phyloP scores from a whole-genome alignment of 2,329 filamentous ascomycete genomes.

The Fusarium sp. region DNA sequence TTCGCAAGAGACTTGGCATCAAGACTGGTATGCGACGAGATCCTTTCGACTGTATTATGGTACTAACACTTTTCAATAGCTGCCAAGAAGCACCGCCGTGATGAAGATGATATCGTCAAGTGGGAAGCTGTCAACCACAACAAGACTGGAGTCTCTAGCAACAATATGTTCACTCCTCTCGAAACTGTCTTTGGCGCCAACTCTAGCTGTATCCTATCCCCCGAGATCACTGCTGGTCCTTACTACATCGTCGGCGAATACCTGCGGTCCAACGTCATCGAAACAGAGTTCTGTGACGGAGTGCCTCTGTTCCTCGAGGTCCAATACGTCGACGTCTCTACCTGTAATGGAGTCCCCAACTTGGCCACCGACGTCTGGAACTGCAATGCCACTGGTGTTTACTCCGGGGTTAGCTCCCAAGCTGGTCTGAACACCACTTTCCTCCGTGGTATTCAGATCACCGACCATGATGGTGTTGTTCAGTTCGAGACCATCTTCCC shows the following conservation, averaged over 20 bases:
- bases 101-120: neutral
- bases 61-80: neutral
- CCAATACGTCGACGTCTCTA: conserved; percentile 12
- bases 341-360: neutral
- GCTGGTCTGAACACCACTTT: conserved; percentile 10
- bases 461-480: neutral
- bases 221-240: neutral
- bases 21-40: neutral
- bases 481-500: conserved; percentile 18
- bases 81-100: conserved; percentile 1
- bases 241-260: conserved; percentile 10
- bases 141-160: neutral
- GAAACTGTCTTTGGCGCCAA: conserved; percentile 8
- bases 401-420: conserved; percentile 1
- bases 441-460: conserved; percentile 11
- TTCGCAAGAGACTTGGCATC: conserved; percentile 2
- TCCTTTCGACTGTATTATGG: rapidly evolving
- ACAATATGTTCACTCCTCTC: conserved; percentile 7
- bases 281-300: neutral
- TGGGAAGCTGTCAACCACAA: conserved; percentile 13
- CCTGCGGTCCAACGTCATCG: conserved; percentile 11
- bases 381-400: conserved; percentile 13
- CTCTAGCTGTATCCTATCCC: conserved; percentile 9
- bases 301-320: conserved; percentile 7
- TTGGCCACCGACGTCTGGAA: conserved; percentile 7